Percentiles rank a stretch among this genome's conserved stretches.
phyloP scores from a whole-genome alignment of 1,284 basidiomycete species.

The Cryptococcus hybrid region DNA sequence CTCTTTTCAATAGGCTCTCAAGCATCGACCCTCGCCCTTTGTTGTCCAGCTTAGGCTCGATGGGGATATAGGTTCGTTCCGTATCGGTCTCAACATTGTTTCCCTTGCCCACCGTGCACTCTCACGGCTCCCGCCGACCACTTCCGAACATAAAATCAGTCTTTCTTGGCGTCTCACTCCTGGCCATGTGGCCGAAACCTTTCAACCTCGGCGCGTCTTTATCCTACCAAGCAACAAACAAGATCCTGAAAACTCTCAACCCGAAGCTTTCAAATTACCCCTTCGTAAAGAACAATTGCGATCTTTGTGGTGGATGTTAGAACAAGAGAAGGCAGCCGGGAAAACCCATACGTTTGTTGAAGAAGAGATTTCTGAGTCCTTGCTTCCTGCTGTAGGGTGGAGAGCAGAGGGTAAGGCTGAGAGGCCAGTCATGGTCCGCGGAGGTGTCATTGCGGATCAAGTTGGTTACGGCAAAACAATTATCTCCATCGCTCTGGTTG shows the following conservation, averaged over 20 bases:
- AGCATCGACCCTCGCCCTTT: constrained; percentile 81
- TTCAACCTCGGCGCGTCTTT: constrained; percentile 57
- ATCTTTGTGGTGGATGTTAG: constrained; percentile 89
- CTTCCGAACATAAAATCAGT: constrained; percentile 55
- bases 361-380: constrained; percentile 90
- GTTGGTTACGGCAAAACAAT: constrained; percentile 97
- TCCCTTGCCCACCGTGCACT: constrained; percentile 85
- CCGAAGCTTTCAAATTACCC: constrained; percentile 65
- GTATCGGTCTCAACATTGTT: constrained; percentile 82
- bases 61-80: constrained; percentile 63
- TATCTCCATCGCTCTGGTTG: constrained; percentile 82
- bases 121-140: constrained; percentile 68
- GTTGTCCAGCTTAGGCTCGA: constrained; percentile 81
- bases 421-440: constrained; percentile 69
- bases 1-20: constrained; percentile 60
- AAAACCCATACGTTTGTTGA: constrained; percentile 70
- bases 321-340: constrained; percentile 66
- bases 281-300: constrained; percentile 84
- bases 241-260: constrained; percentile 73
- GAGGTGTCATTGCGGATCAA: constrained; percentile 92
- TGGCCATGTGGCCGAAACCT: constrained; percentile 46
- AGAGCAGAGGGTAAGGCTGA: constrained; percentile 87
- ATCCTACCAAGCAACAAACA: constrained; percentile 71
- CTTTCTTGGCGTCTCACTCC: constrained; percentile 81
- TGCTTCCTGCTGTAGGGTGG: constrained; percentile 83